These are phyloP conservation scores for Suillus fuscotomentosus DNA, from an alignment of 768 basidiomycete genomes.

Conservation along the genomic window DNA sequence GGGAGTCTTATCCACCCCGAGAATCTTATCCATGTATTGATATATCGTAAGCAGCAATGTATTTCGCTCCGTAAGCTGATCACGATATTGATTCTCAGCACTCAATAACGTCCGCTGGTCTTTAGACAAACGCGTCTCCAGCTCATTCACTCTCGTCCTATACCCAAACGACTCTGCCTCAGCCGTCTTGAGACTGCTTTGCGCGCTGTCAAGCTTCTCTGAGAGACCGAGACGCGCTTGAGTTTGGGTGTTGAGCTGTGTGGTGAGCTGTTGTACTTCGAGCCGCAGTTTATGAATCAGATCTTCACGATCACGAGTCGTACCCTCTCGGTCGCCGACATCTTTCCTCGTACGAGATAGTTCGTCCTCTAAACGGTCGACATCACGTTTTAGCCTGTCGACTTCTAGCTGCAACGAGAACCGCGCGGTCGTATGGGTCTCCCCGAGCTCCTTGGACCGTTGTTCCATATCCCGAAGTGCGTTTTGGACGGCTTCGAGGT, in stretches of 20 bases:
- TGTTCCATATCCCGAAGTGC: conserved; percentile 70
- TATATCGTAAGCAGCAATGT: conserved; percentile 89
- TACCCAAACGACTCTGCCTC: conserved; percentile 66
- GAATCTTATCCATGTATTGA: conserved; percentile 92
- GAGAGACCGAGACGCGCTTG: conserved; percentile 83
- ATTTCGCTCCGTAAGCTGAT: conserved; percentile 92
- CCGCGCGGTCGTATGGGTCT: conserved; percentile 77
- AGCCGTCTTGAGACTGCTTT: conserved; percentile 57
- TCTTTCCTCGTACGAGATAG: conserved; percentile 69
- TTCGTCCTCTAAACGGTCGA: conserved; percentile 79
- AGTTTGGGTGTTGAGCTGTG: conserved; percentile 78
- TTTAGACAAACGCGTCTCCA: conserved; percentile 79
- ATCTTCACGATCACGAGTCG: conserved; percentile 66
- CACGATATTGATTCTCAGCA: conserved; percentile 80
- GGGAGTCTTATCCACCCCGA: conserved; percentile 84
- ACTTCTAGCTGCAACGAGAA: conserved; percentile 90
- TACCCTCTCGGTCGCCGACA: conserved; percentile 62
- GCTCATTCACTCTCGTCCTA: conserved; percentile 62
- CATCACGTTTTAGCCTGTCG: conserved; percentile 81
- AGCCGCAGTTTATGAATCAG: conserved; percentile 73
- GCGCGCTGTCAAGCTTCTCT: conserved; percentile 82
- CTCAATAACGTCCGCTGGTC: conserved; percentile 72
- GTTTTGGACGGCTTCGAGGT: conserved; percentile 69
- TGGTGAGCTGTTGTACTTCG: conserved; percentile 78
- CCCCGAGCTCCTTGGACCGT: conserved; percentile 78